phyloP scores from a whole-genome alignment of 306 rosid genomes.

The Erythrophleum fordii region DNA sequence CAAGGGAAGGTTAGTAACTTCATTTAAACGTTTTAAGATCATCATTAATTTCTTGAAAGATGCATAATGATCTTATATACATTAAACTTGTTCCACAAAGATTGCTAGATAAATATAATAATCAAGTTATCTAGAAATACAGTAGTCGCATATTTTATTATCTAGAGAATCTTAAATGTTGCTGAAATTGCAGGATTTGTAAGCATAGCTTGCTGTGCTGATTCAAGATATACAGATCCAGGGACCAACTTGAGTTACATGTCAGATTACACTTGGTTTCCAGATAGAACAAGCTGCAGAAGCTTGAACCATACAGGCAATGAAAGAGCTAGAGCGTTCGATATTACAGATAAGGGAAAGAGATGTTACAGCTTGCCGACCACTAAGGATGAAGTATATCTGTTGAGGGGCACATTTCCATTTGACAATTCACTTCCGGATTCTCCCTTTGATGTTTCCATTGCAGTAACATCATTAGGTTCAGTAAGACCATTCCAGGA shows the following conservation, averaged over 20 bases:
- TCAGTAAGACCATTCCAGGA: constrained; percentile 51
- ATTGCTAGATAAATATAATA: background rate
- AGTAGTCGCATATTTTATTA: background rate
- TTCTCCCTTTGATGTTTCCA: constrained; percentile 54
- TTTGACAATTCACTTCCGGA: constrained; percentile 20
- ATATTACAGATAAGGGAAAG: constrained; percentile 51
- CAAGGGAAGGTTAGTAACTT: constrained; percentile 67
- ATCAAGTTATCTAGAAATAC: no score
- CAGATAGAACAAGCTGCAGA: constrained; percentile 54
- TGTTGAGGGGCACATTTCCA: constrained; percentile 72
- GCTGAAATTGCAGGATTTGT: constrained; percentile 57
- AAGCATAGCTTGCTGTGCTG: constrained; percentile 80
- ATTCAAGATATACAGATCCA: constrained; percentile 53
- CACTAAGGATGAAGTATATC: constrained; percentile 55
- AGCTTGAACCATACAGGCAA: constrained; percentile 43
- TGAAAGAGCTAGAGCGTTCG: constrained; percentile 50
- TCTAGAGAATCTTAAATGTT: background rate
- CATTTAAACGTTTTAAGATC: constrained; percentile 15
- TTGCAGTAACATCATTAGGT: constrained; percentile 63
- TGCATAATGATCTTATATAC: background rate
- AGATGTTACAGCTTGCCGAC: constrained; percentile 70
- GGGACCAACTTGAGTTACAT: constrained; percentile 54
- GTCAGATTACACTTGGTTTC: constrained; percentile 64
- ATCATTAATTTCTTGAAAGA: constrained; percentile 4
- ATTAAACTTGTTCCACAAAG: background rate